Conservation (phyloP, 495 filamentous ascomycete genomes). For the Neurospora sp. region DNA sequence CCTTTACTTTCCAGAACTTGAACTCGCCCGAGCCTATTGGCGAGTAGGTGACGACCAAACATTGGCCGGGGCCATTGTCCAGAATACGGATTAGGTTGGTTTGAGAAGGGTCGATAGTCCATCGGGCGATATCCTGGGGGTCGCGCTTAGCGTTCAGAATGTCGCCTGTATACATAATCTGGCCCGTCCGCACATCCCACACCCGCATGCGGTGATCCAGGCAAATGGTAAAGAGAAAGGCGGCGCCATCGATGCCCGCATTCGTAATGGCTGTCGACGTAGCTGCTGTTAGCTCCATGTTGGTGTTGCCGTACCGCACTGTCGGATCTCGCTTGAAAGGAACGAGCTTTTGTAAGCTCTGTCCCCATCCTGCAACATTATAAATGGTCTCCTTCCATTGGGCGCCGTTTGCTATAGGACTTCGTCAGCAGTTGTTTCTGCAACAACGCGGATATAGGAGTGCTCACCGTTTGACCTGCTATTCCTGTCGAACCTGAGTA, state of each 20-base stretch:
- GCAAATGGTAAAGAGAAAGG: slow-evolving; percentile 71
- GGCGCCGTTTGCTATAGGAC: slow-evolving; percentile 31
- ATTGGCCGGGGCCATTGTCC: slow-evolving; percentile 52
- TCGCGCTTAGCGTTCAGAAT: slow-evolving; percentile 45
- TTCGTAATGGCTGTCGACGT: slow-evolving; percentile 48
- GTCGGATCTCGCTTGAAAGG: slow-evolving; percentile 57
- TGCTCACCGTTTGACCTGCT: slow-evolving; percentile 49
- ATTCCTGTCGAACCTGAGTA: slow-evolving; percentile 61
- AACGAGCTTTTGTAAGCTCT: slow-evolving; percentile 61
- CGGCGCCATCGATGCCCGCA: slow-evolving; percentile 29
- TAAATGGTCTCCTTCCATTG: slow-evolving; percentile 71
- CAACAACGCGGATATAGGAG: neutral
- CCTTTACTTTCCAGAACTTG: slow-evolving; percentile 83
- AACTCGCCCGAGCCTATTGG: slow-evolving; percentile 80
- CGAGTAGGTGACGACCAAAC: slow-evolving; percentile 75
- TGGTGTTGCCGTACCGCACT: slow-evolving; percentile 53
- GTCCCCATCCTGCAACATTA: slow-evolving; percentile 67
- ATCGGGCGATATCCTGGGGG: slow-evolving; percentile 49
- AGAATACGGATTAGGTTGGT: slow-evolving; percentile 63
- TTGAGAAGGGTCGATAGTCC: slow-evolving; percentile 67
- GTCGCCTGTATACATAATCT: slow-evolving; percentile 61
- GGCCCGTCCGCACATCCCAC: slow-evolving; percentile 72
- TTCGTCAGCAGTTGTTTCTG: neutral
- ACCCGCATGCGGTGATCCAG: slow-evolving; percentile 78
- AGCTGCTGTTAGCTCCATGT: slow-evolving; percentile 54